These are phyloP conservation scores for Cephaloascus fragrans DNA, from an alignment of 805 yeast genomes.

Conservation along the genomic window DNA sequence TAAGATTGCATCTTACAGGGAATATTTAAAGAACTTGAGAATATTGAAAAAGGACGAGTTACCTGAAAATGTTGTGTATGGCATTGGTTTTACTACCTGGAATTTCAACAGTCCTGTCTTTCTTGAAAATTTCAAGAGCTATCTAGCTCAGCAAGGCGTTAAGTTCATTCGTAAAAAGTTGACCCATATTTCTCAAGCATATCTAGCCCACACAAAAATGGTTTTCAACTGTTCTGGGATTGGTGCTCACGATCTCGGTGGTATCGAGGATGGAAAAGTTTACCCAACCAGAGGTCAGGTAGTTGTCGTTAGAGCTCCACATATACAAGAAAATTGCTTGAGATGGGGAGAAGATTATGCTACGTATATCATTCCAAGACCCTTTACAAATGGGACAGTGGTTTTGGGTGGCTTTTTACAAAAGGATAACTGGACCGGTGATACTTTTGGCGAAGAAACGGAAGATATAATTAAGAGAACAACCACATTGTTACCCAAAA, in stretches of 20 bases:
- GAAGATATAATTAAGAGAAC: conserved; percentile 55
- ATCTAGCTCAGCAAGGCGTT: conserved; percentile 41
- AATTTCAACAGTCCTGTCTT: conserved; percentile 66
- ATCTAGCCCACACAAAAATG: conserved; percentile 20
- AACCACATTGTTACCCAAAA: conserved; percentile 37
- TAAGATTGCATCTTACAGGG: conserved; percentile 36
- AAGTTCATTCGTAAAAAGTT: conserved; percentile 34
- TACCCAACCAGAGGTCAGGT: conserved; percentile 81
- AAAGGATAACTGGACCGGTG: conserved; percentile 50
- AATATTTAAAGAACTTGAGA: conserved; percentile 39
- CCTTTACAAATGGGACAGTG: conserved; percentile 53
- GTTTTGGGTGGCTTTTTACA: conserved; percentile 72
- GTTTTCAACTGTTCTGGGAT: conserved; percentile 76
- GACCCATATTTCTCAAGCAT: conserved; percentile 50
- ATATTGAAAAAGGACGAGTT: conserved; percentile 25
- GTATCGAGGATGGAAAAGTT: conserved; percentile 50
- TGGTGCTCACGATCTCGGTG: conserved; percentile 55
- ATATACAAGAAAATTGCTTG: conserved; percentile 46
- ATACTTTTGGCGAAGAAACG: conserved; percentile 47
- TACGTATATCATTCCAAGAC: conserved; percentile 68
- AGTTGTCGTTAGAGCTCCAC: conserved; percentile 63
- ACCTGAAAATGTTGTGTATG: conserved; percentile 45
- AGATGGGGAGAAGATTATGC: conserved; percentile 54
- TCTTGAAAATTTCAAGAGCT: conserved; percentile 33
- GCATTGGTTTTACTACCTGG: conserved; percentile 51